Evolutionary conservation across 2,329 filamentous ascomycete species (phyloP).

Genomic region (Cladosporium sp.): DNA sequence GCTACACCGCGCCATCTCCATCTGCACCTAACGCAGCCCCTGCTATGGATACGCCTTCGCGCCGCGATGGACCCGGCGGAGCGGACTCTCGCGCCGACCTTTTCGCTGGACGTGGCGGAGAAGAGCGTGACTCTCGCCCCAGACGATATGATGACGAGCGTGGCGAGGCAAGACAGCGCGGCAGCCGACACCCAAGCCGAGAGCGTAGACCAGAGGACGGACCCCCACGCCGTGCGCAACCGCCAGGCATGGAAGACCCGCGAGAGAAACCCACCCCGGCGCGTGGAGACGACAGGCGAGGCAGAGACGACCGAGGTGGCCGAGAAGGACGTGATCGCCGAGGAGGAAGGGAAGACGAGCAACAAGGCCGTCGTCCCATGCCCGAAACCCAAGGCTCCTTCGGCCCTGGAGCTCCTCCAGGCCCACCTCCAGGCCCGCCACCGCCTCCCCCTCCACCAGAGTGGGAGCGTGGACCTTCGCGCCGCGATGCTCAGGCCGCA

Average conservation of each 20-base stretch:
- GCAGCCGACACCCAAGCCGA: slow-evolving; percentile 25
- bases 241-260: slow-evolving; percentile 20
- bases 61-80: slow-evolving; percentile 14
- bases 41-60: slow-evolving; percentile 20
- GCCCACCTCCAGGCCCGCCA: background rate
- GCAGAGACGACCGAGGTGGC: slow-evolving; percentile 19
- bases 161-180: slow-evolving; percentile 14
- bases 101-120: slow-evolving; percentile 19
- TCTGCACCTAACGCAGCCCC: slow-evolving; percentile 1
- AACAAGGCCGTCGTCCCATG: slow-evolving; percentile 16
- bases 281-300: slow-evolving; percentile 23
- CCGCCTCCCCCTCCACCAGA: slow-evolving; percentile 14
- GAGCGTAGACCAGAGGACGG: slow-evolving; percentile 23
- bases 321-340: slow-evolving; percentile 15
- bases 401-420: slow-evolving; percentile 9
- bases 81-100: slow-evolving; percentile 16
- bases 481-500: background rate
- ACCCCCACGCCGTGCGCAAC: slow-evolving; percentile 19
- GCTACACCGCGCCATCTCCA: slow-evolving; percentile 14
- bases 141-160: slow-evolving; percentile 26
- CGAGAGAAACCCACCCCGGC: slow-evolving; percentile 19
- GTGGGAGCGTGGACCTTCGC: slow-evolving; percentile 18
- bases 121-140: slow-evolving; percentile 16
- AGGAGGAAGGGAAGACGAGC: slow-evolving; percentile 18
- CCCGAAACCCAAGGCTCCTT: slow-evolving; percentile 12